phyloP scores from a whole-genome alignment of 768 basidiomycete genomes.

The Baorangia bicolor region DNA sequence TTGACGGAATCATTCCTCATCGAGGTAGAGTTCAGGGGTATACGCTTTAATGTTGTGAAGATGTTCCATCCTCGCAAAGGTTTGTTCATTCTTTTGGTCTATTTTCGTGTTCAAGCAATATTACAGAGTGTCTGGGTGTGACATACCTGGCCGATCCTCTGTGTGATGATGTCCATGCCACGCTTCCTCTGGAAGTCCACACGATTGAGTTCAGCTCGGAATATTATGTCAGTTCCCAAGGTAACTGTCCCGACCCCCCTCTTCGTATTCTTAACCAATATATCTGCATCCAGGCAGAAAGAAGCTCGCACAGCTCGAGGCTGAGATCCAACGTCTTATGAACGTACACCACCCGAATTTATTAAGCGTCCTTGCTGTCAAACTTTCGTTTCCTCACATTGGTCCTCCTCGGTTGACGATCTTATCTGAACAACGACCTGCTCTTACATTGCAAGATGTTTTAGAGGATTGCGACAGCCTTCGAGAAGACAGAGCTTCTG shows the following conservation, averaged over 20 bases:
- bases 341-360: slow-evolving; percentile 64
- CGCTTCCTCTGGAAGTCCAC: slow-evolving; percentile 65
- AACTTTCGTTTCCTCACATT: slow-evolving; percentile 52
- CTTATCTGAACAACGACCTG: slow-evolving; percentile 68
- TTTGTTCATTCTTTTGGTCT: slow-evolving; percentile 28
- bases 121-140: slow-evolving; percentile 59
- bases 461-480: slow-evolving; percentile 75
- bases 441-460: slow-evolving; percentile 66
- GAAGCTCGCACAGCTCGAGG: slow-evolving; percentile 66
- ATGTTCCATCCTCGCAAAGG: slow-evolving; percentile 72
- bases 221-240: slow-evolving; percentile 70
- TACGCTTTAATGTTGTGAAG: slow-evolving; percentile 62
- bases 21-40: slow-evolving; percentile 57
- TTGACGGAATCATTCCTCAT: slow-evolving; percentile 60
- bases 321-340: slow-evolving; percentile 61
- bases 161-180: slow-evolving; percentile 59
- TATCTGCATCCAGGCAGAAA: slow-evolving; percentile 46
- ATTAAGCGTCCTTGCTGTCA: slow-evolving; percentile 65
- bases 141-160: slow-evolving; percentile 75
- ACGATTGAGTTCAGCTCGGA: slow-evolving; percentile 62
- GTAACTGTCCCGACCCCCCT: slow-evolving; percentile 23
- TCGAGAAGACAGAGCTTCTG: slow-evolving; percentile 68
- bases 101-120: background rate
- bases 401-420: slow-evolving; percentile 58
- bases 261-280: background rate